phyloP scores from a whole-genome alignment of 352 stramenopile genomes.

The Phytophthora citrophthora region DNA sequence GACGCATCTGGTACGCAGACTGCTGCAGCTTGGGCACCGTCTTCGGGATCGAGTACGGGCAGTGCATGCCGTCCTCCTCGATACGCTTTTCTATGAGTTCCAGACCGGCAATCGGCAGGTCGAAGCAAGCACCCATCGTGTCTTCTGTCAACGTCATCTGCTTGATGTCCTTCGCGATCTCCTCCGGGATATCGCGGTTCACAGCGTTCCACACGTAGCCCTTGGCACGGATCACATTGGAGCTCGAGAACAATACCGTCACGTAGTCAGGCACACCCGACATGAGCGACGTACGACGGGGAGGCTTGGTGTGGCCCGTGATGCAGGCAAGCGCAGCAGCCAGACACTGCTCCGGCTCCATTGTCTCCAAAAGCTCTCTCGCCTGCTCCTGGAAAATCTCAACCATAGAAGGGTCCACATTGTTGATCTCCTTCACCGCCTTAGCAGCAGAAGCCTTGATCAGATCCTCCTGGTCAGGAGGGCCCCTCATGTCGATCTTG shows the following conservation, averaged over 20 bases:
- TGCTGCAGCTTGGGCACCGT: conserved; percentile 81
- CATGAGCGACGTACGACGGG: conserved; percentile 85
- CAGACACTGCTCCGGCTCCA: conserved; percentile 71
- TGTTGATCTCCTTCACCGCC: conserved; percentile 84
- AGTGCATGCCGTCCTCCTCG: conserved; percentile 60
- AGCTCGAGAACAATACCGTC: conserved; percentile 87
- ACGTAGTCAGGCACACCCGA: conserved; percentile 91
- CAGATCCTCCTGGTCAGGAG: conserved; percentile 87
- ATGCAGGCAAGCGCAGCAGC: conserved; percentile 88
- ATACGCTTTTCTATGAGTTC: conserved; percentile 78
- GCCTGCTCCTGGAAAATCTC: conserved; percentile 80
- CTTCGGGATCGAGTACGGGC: conserved; percentile 83
- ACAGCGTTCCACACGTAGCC: conserved; percentile 94
- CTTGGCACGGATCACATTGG: conserved; percentile 85
- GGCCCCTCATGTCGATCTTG: conserved; percentile 89
- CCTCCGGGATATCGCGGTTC: conserved; percentile 83
- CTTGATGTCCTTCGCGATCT: conserved; percentile 84
- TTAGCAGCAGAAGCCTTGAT: conserved; percentile 86
- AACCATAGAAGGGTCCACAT: conserved; percentile 78
- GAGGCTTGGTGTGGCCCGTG: conserved; percentile 89
- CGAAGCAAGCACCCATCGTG: conserved; percentile 90
- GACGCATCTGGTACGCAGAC: conserved; percentile 56
- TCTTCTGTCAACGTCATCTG: conserved; percentile 92
- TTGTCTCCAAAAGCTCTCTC: conserved; percentile 62
- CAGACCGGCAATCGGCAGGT: conserved; percentile 78